Evolutionary conservation across 345 rosid species (phyloP).

Genomic region (Dipteronia sinensis): DNA sequence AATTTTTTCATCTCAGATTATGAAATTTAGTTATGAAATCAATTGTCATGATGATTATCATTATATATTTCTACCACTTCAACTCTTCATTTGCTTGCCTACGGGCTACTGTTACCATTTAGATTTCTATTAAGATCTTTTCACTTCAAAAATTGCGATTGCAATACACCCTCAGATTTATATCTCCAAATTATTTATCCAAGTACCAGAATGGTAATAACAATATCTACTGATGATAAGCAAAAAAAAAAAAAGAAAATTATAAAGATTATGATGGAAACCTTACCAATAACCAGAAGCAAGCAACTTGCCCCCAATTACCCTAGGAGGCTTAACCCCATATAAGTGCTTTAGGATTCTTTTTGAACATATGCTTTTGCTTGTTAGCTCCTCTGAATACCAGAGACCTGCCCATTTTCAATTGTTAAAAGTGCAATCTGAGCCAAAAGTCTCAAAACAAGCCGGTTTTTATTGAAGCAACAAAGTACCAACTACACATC

Average conservation of each 20-base stretch:
- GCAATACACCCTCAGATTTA: not conserved
- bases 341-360: slow-evolving; percentile 72
- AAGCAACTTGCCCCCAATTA: slow-evolving; percentile 84
- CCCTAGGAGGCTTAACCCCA: slow-evolving; percentile 88
- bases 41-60: too few species aligned
- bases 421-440: not conserved
- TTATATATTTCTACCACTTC: not conserved
- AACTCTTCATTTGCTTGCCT: not conserved
- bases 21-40: not conserved
- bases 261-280: not conserved
- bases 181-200: not conserved
- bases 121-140: not conserved
- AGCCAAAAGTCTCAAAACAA: not conserved
- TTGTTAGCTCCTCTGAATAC: slow-evolving; percentile 93
- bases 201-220: slow-evolving; percentile 1
- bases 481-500: not conserved
- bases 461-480: not conserved
- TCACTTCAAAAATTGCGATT: slow-evolving; percentile 4
- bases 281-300: slow-evolving; percentile 95
- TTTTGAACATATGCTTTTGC: slow-evolving; percentile 89
- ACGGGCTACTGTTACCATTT: not conserved
- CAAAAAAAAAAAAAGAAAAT: not conserved
- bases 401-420: slow-evolving; percentile 53
- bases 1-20: not conserved
- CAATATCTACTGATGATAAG: not conserved